Percentiles rank a stretch among this genome's conserved stretches.
Conservation (phyloP, 495 filamentous ascomycete species). For the Penicillium cataractarum region DNA sequence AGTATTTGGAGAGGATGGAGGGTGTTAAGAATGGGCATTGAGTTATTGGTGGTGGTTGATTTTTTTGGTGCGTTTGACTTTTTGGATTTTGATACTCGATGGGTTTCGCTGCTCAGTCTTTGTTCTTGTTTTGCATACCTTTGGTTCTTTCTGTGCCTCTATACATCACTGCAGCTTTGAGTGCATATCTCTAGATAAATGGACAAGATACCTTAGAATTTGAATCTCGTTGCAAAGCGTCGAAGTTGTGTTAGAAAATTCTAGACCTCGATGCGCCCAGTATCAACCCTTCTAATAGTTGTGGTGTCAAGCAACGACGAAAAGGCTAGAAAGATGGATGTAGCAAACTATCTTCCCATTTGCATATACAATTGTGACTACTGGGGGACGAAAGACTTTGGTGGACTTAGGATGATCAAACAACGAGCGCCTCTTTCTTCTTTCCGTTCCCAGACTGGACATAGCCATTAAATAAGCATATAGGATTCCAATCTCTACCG, state of each 20-base stretch:
- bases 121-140: constrained; percentile 11
- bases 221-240: background rate
- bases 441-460: background rate
- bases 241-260: background rate
- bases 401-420: no score
- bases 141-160: constrained; percentile 20
- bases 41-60: constrained; percentile 11
- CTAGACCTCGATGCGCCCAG: background rate
- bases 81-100: background rate
- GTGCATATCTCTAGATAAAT: constrained; percentile 32
- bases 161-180: constrained; percentile 26
- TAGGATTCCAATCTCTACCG: no score
- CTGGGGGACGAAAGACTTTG: no score
- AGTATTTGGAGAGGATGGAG: constrained; percentile 67
- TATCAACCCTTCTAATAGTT: background rate
- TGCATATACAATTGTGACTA: no score
- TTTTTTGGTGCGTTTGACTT: background rate
- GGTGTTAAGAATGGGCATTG: constrained; percentile 45
- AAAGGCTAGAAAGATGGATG: background rate
- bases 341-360: background rate
- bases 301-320: background rate
- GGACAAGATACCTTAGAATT: constrained; percentile 18
- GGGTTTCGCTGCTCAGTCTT: constrained; percentile 4
- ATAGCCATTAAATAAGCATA: no score
- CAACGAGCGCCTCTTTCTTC: background rate